phyloP scores from a whole-genome alignment of 2,329 filamentous ascomycete genomes.

The Trichophaea hybrida region DNA sequence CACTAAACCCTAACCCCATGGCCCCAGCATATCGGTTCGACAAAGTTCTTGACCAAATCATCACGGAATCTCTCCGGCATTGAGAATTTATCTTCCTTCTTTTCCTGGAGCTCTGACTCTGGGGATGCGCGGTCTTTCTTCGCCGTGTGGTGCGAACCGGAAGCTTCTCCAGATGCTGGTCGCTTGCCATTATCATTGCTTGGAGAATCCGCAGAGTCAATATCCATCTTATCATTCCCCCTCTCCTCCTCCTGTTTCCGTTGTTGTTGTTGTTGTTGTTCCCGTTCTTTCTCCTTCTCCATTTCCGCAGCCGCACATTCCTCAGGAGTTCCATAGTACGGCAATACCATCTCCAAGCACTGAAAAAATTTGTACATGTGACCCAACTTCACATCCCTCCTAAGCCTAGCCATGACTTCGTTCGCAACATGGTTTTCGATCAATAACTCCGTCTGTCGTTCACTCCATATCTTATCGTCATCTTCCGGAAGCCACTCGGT shows the following conservation, averaged over 20 bases:
- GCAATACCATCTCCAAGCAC: constrained; percentile 14
- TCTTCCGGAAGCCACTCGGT: constrained; percentile 4
- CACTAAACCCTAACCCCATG: constrained; percentile 23
- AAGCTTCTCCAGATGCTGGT: neutral
- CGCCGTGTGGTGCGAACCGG: neutral
- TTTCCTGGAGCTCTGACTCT: neutral
- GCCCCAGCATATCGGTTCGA: constrained; percentile 24
- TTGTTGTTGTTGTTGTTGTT: neutral
- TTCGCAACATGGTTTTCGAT: constrained; percentile 17
- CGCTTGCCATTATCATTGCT: constrained; percentile 2
- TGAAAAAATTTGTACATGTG: constrained; percentile 24
- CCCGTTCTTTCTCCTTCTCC: neutral
- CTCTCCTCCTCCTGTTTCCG: neutral
- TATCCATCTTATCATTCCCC: constrained; percentile 1
- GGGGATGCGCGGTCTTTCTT: constrained; percentile 1
- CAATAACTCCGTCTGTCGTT: constrained; percentile 17
- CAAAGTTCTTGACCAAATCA: constrained; percentile 23
- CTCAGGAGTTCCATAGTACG: constrained; percentile 16
- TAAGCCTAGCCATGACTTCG: constrained; percentile 16
- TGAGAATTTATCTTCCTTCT: constrained; percentile 10
- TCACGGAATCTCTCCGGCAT: constrained; percentile 24
- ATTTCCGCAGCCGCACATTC: neutral
- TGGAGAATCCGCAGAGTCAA: neutral
- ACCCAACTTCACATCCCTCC: constrained; percentile 19
- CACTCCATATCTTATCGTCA: constrained; percentile 18